phyloP scores from a whole-genome alignment of 768 basidiomycete species.

The Favolaschia claudopus region DNA sequence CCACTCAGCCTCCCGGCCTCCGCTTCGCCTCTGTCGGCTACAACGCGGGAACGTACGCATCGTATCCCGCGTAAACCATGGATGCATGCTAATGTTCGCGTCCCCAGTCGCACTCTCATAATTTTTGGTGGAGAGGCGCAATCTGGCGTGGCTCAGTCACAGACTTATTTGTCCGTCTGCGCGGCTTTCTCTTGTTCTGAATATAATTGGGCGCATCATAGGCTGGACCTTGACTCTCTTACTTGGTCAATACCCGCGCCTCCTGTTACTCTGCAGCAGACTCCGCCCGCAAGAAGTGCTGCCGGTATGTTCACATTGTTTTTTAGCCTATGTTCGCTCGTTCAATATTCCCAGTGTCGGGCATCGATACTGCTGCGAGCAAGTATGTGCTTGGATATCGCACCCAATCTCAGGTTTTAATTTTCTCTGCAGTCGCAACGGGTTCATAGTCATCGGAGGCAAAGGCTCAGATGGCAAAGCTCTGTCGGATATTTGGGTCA shows the following conservation, averaged over 20 bases:
- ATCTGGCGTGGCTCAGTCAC: slow-evolving; percentile 64
- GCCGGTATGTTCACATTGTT: slow-evolving; percentile 36
- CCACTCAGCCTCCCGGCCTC: slow-evolving; percentile 64
- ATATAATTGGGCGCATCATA: slow-evolving; percentile 34
- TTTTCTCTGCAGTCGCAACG: slow-evolving; percentile 63
- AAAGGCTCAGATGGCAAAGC: slow-evolving; percentile 59
- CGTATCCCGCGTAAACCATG: slow-evolving; percentile 4
- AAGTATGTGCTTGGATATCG: slow-evolving; percentile 58
- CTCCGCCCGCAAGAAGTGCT: slow-evolving; percentile 70
- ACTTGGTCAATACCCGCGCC: slow-evolving; percentile 67
- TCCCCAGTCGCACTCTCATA: slow-evolving; percentile 63
- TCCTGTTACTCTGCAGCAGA: slow-evolving; percentile 51
- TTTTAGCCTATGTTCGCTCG: not conserved
- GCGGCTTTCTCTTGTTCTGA: slow-evolving; percentile 15
- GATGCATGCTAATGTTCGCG: slow-evolving; percentile 44
- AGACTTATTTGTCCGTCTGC: slow-evolving; percentile 69
- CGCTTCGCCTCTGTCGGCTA: slow-evolving; percentile 78
- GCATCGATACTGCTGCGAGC: slow-evolving; percentile 80
- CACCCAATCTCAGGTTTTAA: slow-evolving; percentile 17
- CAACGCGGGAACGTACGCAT: slow-evolving; percentile 50
- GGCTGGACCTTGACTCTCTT: slow-evolving; percentile 68
- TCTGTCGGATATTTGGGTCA: slow-evolving; percentile 79
- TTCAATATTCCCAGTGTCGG: slow-evolving; percentile 35
- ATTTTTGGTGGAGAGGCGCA: slow-evolving; percentile 81
- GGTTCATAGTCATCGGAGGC: slow-evolving; percentile 79